Evolutionary conservation across 805 yeast species (phyloP).

Genomic region (Candida ficus): DNA sequence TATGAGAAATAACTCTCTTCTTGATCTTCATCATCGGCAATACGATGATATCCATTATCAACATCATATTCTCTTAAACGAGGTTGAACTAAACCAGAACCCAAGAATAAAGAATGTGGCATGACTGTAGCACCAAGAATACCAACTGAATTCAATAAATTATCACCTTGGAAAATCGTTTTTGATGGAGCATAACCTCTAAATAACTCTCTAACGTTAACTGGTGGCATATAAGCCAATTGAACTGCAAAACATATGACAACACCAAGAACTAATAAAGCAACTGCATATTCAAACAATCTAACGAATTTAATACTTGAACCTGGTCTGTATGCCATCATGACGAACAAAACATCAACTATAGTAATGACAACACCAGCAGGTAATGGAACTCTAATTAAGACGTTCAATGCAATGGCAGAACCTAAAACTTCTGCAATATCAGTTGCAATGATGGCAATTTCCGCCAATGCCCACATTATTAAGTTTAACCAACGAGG

Average conservation of each 20-base stretch:
- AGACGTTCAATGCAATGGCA: slow-evolving; percentile 77
- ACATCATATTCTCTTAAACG: slow-evolving; percentile 71
- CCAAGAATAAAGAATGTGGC: slow-evolving; percentile 87
- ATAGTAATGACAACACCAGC: slow-evolving; percentile 78
- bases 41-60: slow-evolving; percentile 43
- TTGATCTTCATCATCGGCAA: slow-evolving; percentile 21
- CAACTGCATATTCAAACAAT: slow-evolving; percentile 70
- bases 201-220: slow-evolving; percentile 41
- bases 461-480: slow-evolving; percentile 74
- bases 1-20: slow-evolving; percentile 43
- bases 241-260: slow-evolving; percentile 77
- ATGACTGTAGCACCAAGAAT: slow-evolving; percentile 90
- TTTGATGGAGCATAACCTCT: slow-evolving; percentile 68
- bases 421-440: slow-evolving; percentile 94
- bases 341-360: slow-evolving; percentile 72
- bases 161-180: slow-evolving; percentile 48
- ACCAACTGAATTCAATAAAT: slow-evolving; percentile 71
- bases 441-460: slow-evolving; percentile 89
- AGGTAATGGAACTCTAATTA: slow-evolving; percentile 68
- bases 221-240: slow-evolving; percentile 47
- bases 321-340: slow-evolving; percentile 73
- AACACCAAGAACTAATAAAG: slow-evolving; percentile 65
- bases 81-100: slow-evolving; percentile 84
- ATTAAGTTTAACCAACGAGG: slow-evolving; percentile 60
- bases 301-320: slow-evolving; percentile 72